Base-by-base conservation (phyloP, 352 stramenopile species). In the Ochromonadaceae sp. region DNA sequence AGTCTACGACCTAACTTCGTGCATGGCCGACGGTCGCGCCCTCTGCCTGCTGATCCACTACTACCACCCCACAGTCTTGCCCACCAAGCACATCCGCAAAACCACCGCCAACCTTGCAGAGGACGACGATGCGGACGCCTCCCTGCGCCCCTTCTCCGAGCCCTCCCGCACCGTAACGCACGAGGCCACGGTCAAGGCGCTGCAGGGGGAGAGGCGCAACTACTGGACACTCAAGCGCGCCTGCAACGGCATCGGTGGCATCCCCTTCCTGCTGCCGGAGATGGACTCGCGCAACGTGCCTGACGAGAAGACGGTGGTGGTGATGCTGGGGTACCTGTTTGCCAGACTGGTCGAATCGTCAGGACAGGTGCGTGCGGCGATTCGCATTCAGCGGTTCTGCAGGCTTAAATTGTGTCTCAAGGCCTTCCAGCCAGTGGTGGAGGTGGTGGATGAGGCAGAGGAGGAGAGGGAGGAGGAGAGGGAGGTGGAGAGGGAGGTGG, bases 1-100 rank as follows among this genome's bases (percentile, higher is more conserved):
- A 22, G 75, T 97, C 1, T 65, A 67, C 7, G 84, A 96, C 67
- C 92, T 94, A 55, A 90, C 87, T 0, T 68, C 66, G 0, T 93
- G 83, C 14, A 95, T 96, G 74, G 82, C 84, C 17, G 87, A 96
- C 50, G 90, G 88, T 14, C 82, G 78, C 35, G 85, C 75, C 14
- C 67, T 96, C 32, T 96, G 88, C 67, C 82, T 91, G 28, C 69
- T 97, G 22, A 69, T 97, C 30, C 86, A 96, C 66, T 95, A 92
- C 70, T 97, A 97, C 59, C 88, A 96, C 65, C 90, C 90, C 5
- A 81, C 80, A 67, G 66, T 96, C 7, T 56, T 95, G 12, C 72
- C 72, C 40, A 65, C 42, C 66, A 79, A 32, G 76, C 80, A 40
- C 40, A 75, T 15, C 47, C 32, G 25, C 26, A 60, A 62, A 14